Evolutionary conservation across 2,329 filamentous ascomycete genomes (phyloP), one percentile per base, ranked within the genome.

Genomic region (Moelleriella libera): DNA sequence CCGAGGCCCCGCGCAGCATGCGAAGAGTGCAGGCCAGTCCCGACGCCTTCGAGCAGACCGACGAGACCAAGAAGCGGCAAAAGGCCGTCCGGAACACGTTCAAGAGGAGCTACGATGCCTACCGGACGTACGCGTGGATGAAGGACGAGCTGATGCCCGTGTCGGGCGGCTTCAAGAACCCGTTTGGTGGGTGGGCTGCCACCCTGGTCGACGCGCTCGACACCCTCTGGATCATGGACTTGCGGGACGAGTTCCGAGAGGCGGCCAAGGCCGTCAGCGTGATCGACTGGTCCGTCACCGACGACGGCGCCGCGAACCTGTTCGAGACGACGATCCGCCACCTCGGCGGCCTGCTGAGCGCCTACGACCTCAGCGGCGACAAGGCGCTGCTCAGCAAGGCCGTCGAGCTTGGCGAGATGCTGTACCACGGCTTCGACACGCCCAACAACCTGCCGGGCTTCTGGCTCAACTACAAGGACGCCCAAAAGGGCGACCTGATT

Each of bases 201-300:
- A 79, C 77, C 0, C 59, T 82, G 43, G 72, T 83, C 34, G 79
- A 83, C 56, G 64, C 70, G 0, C 62, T 83, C 42, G 78, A 82
- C 49, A 79, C 77, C 0, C 68, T 83, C 2, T 75, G 72, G 68
- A 81, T 83, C 44, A 80, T 82, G 77, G 76, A 62, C 9, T 58
- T 82, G 28, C 62, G 70, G 32, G 64, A 72, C 2, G 79, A 83
- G 21, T 82, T 80, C 52, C 63, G 68, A 43, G 60, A 70, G 14
- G 78, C 79, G 5, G 68, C 73, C 2, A 61, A 63, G 30, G 75
- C 73, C 2, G 66, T 73, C 5, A 63, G 62, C 11, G 57, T 63
- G 5, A 54, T 82, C 42, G 69, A 78, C 55, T 81, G 76, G 62
- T 72, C 68, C 0, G 67, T 65, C 0, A 73, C 70, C 1, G 53